Percentiles rank a stretch among this genome's conserved stretches.
Conservation (phyloP, 106 monocot genomes). For the Apostasia shenzhenica region DNA sequence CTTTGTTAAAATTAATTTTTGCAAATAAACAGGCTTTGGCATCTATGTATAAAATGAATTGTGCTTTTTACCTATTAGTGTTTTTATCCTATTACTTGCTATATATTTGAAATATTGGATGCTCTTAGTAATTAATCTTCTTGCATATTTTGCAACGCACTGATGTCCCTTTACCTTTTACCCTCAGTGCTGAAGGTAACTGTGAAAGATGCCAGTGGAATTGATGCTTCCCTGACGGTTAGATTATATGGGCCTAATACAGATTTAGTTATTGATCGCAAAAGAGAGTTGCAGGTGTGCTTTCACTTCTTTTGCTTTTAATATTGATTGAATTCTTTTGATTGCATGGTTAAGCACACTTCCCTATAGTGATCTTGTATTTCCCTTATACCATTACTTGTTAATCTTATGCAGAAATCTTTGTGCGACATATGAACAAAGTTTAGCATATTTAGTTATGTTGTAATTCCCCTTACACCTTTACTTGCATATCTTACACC, state of each 20-base stretch:
- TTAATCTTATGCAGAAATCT: not conserved
- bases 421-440: too few species aligned
- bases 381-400: not conserved
- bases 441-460: too few species aligned
- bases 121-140: too few species aligned
- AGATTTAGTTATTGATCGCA: conserved; percentile 88
- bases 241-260: conserved; percentile 95
- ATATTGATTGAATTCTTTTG: conserved; percentile 1
- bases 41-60: too few species aligned
- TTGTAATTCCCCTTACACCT: too few species aligned
- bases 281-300: conserved; percentile 73
- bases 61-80: not conserved
- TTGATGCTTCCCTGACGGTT: conserved; percentile 42
- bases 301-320: not conserved
- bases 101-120: too few species aligned
- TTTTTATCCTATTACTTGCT: not conserved
- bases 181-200: conserved; percentile 85
- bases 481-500: too few species aligned
- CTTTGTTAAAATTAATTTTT: too few species aligned
- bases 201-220: conserved; percentile 41
- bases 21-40: too few species aligned
- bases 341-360: not conserved
- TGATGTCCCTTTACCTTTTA: conserved; percentile 2
- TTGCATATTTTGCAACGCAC: not conserved
- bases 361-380: not conserved